phyloP scores from a whole-genome alignment of 129 eudicot genomes.

The Gnaphalium uliginosum region DNA sequence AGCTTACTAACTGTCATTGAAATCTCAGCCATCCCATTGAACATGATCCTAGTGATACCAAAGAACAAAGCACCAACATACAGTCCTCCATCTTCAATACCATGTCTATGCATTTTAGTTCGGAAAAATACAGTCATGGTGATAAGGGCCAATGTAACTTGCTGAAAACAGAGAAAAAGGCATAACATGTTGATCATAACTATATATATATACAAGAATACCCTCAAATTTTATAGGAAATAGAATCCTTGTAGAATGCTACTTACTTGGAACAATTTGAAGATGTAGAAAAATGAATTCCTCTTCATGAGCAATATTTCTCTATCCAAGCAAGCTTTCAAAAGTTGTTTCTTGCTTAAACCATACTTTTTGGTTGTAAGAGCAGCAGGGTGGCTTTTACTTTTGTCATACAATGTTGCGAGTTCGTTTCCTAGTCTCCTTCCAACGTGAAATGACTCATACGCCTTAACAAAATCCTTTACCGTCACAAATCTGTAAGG shows the following conservation, averaged over 20 bases:
- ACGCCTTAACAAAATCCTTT: slow-evolving; percentile 58
- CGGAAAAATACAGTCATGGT: slow-evolving; percentile 65
- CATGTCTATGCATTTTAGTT: slow-evolving; percentile 51
- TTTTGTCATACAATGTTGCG: slow-evolving; percentile 49
- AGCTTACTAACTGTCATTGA: slow-evolving; percentile 67
- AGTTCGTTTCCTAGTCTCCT: slow-evolving; percentile 42
- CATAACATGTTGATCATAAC: not conserved
- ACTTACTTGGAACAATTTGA: slow-evolving; percentile 51
- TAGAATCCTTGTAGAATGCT: not conserved
- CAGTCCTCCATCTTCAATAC: slow-evolving; percentile 45
- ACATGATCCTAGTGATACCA: slow-evolving; percentile 41
- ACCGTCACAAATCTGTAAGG: slow-evolving; percentile 52
- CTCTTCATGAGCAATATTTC: slow-evolving; percentile 66
- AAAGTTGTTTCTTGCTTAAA: slow-evolving; percentile 46
- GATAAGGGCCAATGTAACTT: slow-evolving; percentile 43
- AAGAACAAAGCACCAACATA: slow-evolving; percentile 55
- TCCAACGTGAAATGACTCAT: slow-evolving; percentile 53
- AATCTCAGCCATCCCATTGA: slow-evolving; percentile 72
- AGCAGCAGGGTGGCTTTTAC: slow-evolving; percentile 72
- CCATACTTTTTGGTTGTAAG: slow-evolving; percentile 53
- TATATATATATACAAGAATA: not conserved
- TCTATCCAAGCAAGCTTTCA: slow-evolving; percentile 53
- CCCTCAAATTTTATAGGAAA: not conserved
- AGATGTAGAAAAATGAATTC: slow-evolving; percentile 53
- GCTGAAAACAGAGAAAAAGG: slow-evolving; percentile 37